Base-by-base conservation (phyloP, 1,139 yeast genomes). In the Saccharomyces hybrid region DNA sequence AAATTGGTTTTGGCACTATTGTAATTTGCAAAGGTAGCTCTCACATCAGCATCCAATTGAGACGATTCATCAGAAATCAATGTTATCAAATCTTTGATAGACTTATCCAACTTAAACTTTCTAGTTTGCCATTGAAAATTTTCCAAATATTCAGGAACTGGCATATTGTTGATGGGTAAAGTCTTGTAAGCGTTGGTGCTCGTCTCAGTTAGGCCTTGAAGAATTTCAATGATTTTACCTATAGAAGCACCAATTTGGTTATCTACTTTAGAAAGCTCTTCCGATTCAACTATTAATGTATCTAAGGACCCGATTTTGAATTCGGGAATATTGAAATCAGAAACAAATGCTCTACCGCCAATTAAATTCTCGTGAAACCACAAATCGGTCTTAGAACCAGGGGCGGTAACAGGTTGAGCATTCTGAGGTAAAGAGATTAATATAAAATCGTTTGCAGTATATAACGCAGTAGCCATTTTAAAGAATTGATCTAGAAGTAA, bases 261-360 rank as follows among this genome's bases (percentile, higher is more conserved):
- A 72, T 93, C 99, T 55, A 86, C 75, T 70, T 89, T 90, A 50
- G 81, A 76, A 57, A 95, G 78, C 67, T 91, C 98, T 65, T 95
- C 99, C 69, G 93, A 84, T 72, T 90, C 93, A 65, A 86, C 84
- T 54, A 93, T 95, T 58, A 93, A 78, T 46, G 91, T 85, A 73
- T 95, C 99, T 67, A 93, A 79, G 3, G 98, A 91, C 41, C 98
- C 98, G 61, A 93, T 88, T 72, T 93, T 95, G 72, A 93, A 91
- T 60, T 79, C 83, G n/a, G 98, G 99, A 53, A 90, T 77, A 47
- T 76, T 75, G 58, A 88, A 81, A 38, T 68, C 63, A 31, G 69
- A 63, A 2, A 73, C 65, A 32, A 63, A 67, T 1, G 73, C 63
- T 52, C 66, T 68, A 3, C 78, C 77, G 20, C 65, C 68, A 31